Evolutionary conservation across 176 grass and related monocot species (phyloP).

Genomic region (Oryza glaberrima): DNA sequence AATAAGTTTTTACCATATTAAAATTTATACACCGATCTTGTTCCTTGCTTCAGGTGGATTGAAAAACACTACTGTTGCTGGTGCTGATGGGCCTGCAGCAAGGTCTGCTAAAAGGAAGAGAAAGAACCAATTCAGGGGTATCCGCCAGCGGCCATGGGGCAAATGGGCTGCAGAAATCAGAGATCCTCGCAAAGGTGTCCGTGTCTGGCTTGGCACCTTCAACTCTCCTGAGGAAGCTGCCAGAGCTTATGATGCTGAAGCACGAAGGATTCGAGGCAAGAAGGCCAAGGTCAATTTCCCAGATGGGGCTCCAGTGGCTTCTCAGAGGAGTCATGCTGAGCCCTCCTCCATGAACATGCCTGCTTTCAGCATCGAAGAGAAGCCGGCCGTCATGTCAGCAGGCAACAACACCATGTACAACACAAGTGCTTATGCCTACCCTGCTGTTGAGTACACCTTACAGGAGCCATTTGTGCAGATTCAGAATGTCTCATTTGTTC

Average conservation of each 20-base stretch:
- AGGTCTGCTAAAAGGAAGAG: constrained; percentile 65
- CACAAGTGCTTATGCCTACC: constrained; percentile 34
- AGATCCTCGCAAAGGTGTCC: constrained; percentile 88
- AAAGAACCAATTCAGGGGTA: constrained; percentile 89
- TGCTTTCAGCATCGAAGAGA: constrained; percentile 37
- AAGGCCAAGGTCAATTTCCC: constrained; percentile 99
- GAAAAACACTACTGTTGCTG: constrained; percentile 26
- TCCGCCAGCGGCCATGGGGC: constrained; percentile 90
- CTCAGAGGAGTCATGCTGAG: constrained; percentile 32
- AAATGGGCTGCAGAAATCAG: constrained; percentile 99
- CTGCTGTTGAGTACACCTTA: constrained; percentile 36
- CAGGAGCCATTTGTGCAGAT: constrained; percentile 43
- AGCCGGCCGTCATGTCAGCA: constrained; percentile 21
- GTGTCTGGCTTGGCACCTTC: constrained; percentile 95
- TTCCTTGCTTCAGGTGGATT: constrained; percentile 44
- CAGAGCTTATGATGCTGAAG: constrained; percentile 86
- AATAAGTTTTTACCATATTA: no score
- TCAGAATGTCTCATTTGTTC: constrained; percentile 35
- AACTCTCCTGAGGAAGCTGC: constrained; percentile 96
- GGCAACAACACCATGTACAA: constrained; percentile 27
- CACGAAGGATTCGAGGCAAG: constrained; percentile 87
- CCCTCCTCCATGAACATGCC: constrained; percentile 26
- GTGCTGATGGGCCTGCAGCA: constrained; percentile 30
- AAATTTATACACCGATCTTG: neutral
- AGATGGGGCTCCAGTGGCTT: constrained; percentile 40